Evolutionary conservation across 257 asterid genomes (phyloP).

Genomic region (Voacanga thouarsii): DNA sequence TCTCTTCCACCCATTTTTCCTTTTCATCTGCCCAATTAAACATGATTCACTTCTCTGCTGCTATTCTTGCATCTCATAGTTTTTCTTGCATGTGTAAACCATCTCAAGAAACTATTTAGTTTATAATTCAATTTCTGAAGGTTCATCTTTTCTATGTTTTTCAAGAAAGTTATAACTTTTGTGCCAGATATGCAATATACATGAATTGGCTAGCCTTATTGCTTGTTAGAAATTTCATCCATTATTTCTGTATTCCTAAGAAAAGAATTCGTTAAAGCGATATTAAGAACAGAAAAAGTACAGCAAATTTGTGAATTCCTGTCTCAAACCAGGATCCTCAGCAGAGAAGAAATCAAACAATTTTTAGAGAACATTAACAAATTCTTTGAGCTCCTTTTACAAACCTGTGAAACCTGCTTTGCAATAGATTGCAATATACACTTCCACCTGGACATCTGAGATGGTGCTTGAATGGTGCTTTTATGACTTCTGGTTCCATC

Average conservation of each 20-base stretch:
- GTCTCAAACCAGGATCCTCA: neutral
- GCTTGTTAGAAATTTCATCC: neutral
- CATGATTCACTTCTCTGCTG: neutral
- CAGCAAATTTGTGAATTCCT: neutral
- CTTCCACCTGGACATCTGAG: constrained; percentile 84
- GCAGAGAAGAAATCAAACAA: neutral
- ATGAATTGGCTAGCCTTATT: neutral
- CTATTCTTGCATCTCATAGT: neutral
- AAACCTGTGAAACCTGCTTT: constrained; percentile 94
- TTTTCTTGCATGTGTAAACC: neutral
- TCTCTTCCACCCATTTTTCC: neutral
- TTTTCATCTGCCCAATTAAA: neutral
- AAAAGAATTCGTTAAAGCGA: neutral
- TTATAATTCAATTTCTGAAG: neutral
- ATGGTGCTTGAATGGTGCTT: constrained; percentile 38
- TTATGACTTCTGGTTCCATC: constrained; percentile 50
- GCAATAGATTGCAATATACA: constrained; percentile 67
- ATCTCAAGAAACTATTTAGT: neutral
- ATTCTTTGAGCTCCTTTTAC: constrained; percentile 24
- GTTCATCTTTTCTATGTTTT: neutral
- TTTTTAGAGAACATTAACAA: neutral
- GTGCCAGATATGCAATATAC: neutral
- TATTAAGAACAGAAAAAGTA: neutral
- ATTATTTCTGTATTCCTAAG: neutral
- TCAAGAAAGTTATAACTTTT: neutral